Evolutionary conservation across 441 rosid species (phyloP).

Genomic region (Bocquillonia castaneifolia): DNA sequence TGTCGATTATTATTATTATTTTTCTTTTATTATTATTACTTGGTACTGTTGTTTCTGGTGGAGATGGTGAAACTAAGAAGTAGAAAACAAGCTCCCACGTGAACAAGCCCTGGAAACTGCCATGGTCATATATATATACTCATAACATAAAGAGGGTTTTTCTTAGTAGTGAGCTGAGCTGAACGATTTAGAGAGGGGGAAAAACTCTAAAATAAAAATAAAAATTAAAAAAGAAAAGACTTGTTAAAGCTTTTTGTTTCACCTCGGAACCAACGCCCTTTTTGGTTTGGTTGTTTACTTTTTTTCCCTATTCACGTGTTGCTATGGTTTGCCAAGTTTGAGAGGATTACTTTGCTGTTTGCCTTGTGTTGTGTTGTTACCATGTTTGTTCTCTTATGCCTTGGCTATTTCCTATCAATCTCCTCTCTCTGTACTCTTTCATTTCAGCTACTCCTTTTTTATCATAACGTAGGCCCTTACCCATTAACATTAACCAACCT

Average conservation of each 20-base stretch:
- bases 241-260: constrained; percentile 21
- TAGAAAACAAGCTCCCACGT: constrained; percentile 42
- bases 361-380: constrained; percentile 45
- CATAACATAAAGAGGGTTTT: constrained; percentile 21
- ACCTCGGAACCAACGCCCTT: constrained; percentile 66
- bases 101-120: constrained; percentile 53
- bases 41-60: not conserved
- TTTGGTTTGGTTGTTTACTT: constrained; percentile 27
- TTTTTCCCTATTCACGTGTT: constrained; percentile 65
- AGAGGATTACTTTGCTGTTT: constrained; percentile 6
- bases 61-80: constrained; percentile 22
- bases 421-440: too few species aligned
- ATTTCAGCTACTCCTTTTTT: constrained; percentile 37
- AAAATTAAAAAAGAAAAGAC: constrained; percentile 10
- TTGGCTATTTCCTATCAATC: constrained; percentile 38
- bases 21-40: not conserved
- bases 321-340: constrained; percentile 39
- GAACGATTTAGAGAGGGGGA: not conserved
- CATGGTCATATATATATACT: too few species aligned
- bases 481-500: constrained; percentile 21
- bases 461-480: constrained; percentile 32
- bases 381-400: constrained; percentile 60
- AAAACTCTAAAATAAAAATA: constrained; percentile 12
- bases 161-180: too few species aligned
- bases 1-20: not conserved